These are phyloP conservation scores for Colletotrichum tanaceti DNA, from an alignment of 2,329 filamentous ascomycete species.

Conservation along the genomic window DNA sequence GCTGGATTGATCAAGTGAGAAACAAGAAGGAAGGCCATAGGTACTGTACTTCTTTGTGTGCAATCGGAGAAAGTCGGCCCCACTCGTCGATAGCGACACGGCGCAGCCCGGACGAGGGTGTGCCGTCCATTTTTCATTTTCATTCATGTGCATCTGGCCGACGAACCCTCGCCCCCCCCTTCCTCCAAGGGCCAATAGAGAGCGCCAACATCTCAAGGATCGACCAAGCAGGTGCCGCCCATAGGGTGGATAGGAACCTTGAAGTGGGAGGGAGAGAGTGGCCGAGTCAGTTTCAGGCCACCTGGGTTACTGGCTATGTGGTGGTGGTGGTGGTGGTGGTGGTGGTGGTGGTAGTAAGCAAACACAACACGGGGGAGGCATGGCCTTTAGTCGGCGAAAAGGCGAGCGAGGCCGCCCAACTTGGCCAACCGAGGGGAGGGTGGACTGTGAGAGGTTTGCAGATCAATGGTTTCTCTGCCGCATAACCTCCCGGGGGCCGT, in stretches of 20 bases:
- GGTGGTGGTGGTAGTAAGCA: too few species aligned
- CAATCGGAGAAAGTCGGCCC: slow-evolving; percentile 34
- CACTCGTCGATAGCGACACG: slow-evolving; percentile 2
- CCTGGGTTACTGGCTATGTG: not conserved
- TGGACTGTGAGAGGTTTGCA: slow-evolving; percentile 14
- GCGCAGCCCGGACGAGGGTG: slow-evolving; percentile 15
- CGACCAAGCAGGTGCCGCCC: slow-evolving; percentile 5
- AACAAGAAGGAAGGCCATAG: too few species aligned
- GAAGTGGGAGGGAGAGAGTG: not conserved
- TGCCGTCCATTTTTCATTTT: slow-evolving; percentile 14
- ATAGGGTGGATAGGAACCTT: not conserved
- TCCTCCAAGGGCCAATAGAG: too few species aligned
- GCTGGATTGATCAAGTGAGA: slow-evolving; percentile 7
- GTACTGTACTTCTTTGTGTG: not conserved
- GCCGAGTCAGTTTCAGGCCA: slow-evolving; percentile 1
- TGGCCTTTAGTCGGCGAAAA: slow-evolving; percentile 1
- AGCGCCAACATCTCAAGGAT: slow-evolving; percentile 10
- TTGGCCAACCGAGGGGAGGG: not conserved
- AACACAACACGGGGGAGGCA: not conserved
- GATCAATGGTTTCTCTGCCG: not conserved
- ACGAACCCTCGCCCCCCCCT: not conserved
- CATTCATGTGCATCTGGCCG: slow-evolving; percentile 15
- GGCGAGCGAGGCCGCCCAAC: slow-evolving; percentile 26
- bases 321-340: too few species aligned
- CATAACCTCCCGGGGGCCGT: slow-evolving; percentile 17